A percentile compares a stretch with the other conserved stretches of the same genome.
phyloP scores from a whole-genome alignment of 148 eudicot species.

The Rhododendron simsii region DNA sequence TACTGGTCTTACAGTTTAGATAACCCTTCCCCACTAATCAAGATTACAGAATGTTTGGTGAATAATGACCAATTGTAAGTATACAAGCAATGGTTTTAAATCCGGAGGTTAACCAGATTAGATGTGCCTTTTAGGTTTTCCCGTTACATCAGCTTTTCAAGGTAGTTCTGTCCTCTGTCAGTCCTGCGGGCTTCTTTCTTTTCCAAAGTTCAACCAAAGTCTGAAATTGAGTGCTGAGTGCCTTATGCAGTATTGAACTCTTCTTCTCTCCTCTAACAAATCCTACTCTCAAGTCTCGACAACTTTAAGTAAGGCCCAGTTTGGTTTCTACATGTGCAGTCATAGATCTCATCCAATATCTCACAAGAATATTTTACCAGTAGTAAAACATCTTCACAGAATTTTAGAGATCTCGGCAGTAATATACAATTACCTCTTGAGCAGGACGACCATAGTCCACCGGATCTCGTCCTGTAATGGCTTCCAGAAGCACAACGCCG shows the following conservation, averaged over 20 bases:
- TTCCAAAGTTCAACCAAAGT: not conserved
- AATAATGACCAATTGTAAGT: not conserved
- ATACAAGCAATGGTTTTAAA: not conserved
- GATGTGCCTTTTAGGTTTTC: not conserved
- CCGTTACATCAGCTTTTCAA: not conserved
- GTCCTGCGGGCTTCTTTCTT: not conserved
- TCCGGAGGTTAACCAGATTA: not conserved
- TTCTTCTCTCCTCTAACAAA: not conserved
- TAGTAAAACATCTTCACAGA: not conserved
- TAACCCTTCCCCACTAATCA: not conserved
- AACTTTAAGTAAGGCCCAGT: not conserved
- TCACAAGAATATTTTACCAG: not conserved
- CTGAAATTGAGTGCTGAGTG: not conserved
- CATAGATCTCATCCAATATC: not conserved
- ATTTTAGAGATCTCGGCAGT: not conserved
- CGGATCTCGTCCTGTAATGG: conserved; percentile 69
- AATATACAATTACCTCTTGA: conserved; percentile 42
- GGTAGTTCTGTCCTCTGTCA: not conserved
- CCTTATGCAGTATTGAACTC: not conserved
- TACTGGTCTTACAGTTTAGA: not conserved
- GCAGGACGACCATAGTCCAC: conserved; percentile 69
- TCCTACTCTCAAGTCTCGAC: not conserved
- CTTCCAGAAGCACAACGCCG: conserved; percentile 60
- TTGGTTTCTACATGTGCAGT: not conserved
- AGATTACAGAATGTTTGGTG: not conserved